Evolutionary conservation across 2,329 filamentous ascomycete genomes (phyloP), one percentile per base, ranked within the genome.

Genomic region (Monilinia laxa): DNA sequence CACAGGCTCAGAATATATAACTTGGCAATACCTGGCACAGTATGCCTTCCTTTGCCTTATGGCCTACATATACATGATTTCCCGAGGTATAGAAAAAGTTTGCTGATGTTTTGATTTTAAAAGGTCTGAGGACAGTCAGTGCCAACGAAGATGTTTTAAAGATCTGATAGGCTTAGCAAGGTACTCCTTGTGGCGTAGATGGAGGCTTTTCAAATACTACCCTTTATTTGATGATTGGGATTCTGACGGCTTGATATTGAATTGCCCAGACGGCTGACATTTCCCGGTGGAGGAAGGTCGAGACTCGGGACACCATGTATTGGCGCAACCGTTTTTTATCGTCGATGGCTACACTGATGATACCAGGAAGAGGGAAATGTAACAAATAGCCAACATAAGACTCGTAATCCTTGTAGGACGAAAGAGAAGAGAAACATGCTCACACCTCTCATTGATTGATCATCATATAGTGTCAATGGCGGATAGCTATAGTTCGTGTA

Each of bases 271-370:
- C 28, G 57, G 57, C 45, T 60, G 57, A 60, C 45, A 51, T 60
- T 20, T 58, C 38, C 23, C 45, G 20, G 16, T 35, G 57, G 28
- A 51, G 23, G 57, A 51, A 60, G 20, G 45, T 25, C 42, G 20
- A 42, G 28, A 35, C 31, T 35, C 57, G 25, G 57, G 31, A 38
- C 25, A 31, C 1, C 45, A 38, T 51, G 7, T 60, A 60, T 60
- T 51, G 57, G 57, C 57, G 4, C 45, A 51, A 38, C 57, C 57
- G 57, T 60, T 60, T 59, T n/a, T 51, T 38, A 60, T 60, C 57
- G 57, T 60, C 45, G 57, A 35, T 14, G 42, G 57, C 42, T 60
- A 51, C 57, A 60, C 42, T 38, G 45, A 49, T 35, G 56, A 60
- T 49, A 60, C 42, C 4, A 49, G 28, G 45, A 38, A 51, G 42